Evolutionary conservation across 345 rosid species (phyloP).

Genomic region (Triadica sebifera): DNA sequence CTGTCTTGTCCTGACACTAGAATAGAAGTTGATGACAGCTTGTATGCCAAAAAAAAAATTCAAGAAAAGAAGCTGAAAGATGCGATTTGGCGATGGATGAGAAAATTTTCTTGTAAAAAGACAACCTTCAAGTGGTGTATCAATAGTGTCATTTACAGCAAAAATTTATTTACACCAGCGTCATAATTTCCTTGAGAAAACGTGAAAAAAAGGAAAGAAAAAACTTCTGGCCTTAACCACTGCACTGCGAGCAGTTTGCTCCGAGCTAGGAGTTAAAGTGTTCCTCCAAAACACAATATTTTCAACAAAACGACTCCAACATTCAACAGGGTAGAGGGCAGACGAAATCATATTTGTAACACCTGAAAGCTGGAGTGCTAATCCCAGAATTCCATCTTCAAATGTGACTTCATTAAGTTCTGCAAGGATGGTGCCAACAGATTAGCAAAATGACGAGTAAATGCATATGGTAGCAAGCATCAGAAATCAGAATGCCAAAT

Average conservation of each 20-base stretch:
- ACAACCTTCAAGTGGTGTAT: neutral
- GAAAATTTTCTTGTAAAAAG: too few relatives aligned
- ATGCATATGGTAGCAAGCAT: neutral
- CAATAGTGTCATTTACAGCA: conserved; percentile 14
- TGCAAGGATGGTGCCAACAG: conserved; percentile 20
- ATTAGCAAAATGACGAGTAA: conserved; percentile 1
- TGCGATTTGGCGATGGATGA: too few relatives aligned
- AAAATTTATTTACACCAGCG: conserved; percentile 17
- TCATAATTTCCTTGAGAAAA: conserved; percentile 5
- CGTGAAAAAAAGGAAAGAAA: neutral
- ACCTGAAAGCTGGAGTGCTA: conserved; percentile 4
- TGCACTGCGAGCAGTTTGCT: conserved; percentile 12
- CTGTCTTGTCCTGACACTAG: too few relatives aligned
- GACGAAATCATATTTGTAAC: neutral
- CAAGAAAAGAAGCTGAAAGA: too few relatives aligned
- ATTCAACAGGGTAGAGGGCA: neutral
- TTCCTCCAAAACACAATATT: conserved; percentile 10
- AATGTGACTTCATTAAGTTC: conserved; percentile 4
- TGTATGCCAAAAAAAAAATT: too few relatives aligned
- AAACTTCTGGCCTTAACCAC: conserved; percentile 2
- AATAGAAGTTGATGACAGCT: too few relatives aligned
- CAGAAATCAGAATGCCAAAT: neutral
- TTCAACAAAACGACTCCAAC: neutral
- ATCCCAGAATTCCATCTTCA: conserved; percentile 17
- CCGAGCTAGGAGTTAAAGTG: conserved; percentile 8